Percentiles rank a stretch among this genome's conserved stretches.
These are phyloP conservation scores for Barbarea vulgaris DNA, from an alignment of 345 rosid genomes.

Conservation along the genomic window DNA sequence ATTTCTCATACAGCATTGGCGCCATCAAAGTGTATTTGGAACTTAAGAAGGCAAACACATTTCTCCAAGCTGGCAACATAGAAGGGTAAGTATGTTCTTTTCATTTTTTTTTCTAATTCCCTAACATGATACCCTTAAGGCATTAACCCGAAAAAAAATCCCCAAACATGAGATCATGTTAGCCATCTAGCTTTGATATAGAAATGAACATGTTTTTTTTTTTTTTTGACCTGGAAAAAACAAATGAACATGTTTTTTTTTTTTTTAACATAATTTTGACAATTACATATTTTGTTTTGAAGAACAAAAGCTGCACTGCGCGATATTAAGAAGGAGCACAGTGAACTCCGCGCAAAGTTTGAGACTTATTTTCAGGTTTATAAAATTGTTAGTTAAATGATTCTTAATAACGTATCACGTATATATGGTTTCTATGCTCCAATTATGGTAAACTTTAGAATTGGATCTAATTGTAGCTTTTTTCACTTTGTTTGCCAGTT, in stretches of 20 bases:
- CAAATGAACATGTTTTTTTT: not conserved
- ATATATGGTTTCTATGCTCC: not conserved
- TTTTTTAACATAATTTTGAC: not conserved
- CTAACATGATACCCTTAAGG: no score
- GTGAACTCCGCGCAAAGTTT: slow-evolving; percentile 36
- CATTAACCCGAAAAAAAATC: no score
- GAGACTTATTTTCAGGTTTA: slow-evolving; percentile 36
- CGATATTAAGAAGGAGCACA: slow-evolving; percentile 33
- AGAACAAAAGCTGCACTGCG: slow-evolving; percentile 25
- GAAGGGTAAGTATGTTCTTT: no score
- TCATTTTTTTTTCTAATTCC: not conserved
- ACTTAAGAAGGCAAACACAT: no score
- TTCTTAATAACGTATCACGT: not conserved
- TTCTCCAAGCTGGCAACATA: no score
- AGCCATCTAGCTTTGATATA: no score
- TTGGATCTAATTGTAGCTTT: not conserved
- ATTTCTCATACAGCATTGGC: slow-evolving; percentile 21
- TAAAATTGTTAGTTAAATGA: not conserved
- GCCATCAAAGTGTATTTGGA: slow-evolving; percentile 6
- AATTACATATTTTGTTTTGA: not conserved
- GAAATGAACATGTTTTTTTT: not conserved
- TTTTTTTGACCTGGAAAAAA: no score
- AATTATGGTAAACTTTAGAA: not conserved
- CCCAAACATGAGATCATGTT: not conserved
- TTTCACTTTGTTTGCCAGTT: slow-evolving; percentile 14